Base-by-base conservation (phyloP, 202 grass and related monocot species). In the Zizania palustris region DNA sequence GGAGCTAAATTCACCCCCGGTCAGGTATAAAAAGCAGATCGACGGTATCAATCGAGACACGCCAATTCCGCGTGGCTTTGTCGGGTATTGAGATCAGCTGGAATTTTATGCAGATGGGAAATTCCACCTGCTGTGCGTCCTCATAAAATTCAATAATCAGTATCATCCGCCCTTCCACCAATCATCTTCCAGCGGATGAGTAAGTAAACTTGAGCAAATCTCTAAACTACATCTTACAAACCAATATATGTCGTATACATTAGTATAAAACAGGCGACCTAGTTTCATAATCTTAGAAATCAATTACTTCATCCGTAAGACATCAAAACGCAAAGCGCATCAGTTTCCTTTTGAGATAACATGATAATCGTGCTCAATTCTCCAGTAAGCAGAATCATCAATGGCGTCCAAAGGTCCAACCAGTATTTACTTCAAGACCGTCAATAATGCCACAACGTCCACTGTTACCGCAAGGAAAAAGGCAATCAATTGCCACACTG, bases 381-480 rank as follows among this genome's bases (percentile, higher is more conserved):
- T 55, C 50, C 18, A 1, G 38, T 65, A 37, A 15, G 34, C 40
- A 63, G 57, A 76, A 76, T 59, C 38, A 11, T 44, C 15, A 56
- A 11, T 43, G 11, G 43, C 41, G 35, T 28, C 36, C 39, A 69
- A 74, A 36, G 34, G 35, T 28, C 36, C 39, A 69, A 74, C 63
- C 18, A 35, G 22, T 38, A 70, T 71, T 14, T 41, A 11, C 16
- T 41, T 53, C 22, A 44, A n/a, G 63, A 71, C 63, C 42, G 34
- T 58, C 46, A 11, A 35, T 41, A 45, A 13, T 21, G 49, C 18
- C 3, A 9, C 33, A 9, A 14, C 39, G 6, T 75, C 4, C 11
- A 45, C 60, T 49, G 51, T 57, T 64, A n/a, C 50, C 84, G 42
- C 19, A 82, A 66, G 0, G 16, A 28, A 48, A 76, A 82, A 77